Conservation (phyloP, 1,284 basidiomycete species). For the Trametes hirsuta region DNA sequence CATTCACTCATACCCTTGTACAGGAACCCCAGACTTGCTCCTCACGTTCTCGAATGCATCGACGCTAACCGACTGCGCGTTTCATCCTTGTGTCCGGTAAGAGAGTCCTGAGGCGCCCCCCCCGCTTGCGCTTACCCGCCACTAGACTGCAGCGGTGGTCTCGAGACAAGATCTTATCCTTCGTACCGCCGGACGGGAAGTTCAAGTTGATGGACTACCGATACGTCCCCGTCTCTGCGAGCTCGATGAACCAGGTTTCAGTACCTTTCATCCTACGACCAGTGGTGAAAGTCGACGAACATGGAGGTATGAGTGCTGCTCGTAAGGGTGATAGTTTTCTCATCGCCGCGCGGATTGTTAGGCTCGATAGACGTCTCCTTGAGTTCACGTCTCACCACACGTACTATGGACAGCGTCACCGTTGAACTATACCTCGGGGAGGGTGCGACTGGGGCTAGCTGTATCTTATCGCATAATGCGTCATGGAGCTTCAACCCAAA, state of each 20-base stretch:
- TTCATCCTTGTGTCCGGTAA: slow-evolving; percentile 91
- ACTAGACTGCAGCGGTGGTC: slow-evolving; percentile 79
- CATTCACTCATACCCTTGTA: not conserved
- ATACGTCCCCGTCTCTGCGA: slow-evolving; percentile 45
- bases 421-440: slow-evolving; percentile 78
- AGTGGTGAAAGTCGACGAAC: slow-evolving; percentile 59
- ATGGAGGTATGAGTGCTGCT: slow-evolving; percentile 53
- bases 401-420: slow-evolving; percentile 69
- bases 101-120: slow-evolving; percentile 27
- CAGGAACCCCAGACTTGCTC: slow-evolving; percentile 87
- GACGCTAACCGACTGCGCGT: slow-evolving; percentile 78
- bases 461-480: slow-evolving; percentile 64
- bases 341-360: slow-evolving; percentile 32
- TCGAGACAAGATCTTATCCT: slow-evolving; percentile 81
- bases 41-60: slow-evolving; percentile 82
- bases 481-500: slow-evolving; percentile 82
- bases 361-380: slow-evolving; percentile 76
- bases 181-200: slow-evolving; percentile 93
- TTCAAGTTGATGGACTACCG: slow-evolving; percentile 90
- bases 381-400: slow-evolving; percentile 65
- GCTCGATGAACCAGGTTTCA: slow-evolving; percentile 49
- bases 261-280: slow-evolving; percentile 73
- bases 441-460: slow-evolving; percentile 68
- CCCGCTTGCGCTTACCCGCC: not conserved
- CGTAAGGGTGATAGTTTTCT: not conserved